These are phyloP conservation scores for Hypoxylon rubiginosum DNA, from an alignment of 2,329 filamentous ascomycete species.

Conservation along the genomic window DNA sequence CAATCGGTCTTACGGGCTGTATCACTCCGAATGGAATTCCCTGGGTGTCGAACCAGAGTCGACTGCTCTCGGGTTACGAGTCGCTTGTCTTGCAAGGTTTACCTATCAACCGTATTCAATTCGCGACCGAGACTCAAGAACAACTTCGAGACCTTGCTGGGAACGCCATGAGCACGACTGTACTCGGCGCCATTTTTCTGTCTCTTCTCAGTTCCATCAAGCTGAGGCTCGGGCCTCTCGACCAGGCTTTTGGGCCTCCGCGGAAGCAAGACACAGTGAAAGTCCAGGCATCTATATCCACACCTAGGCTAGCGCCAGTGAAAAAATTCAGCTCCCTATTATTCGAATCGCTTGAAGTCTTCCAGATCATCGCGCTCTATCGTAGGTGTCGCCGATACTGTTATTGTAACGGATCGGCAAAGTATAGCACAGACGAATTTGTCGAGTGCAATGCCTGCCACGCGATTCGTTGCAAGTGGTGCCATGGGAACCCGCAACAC, in stretches of 20 bases:
- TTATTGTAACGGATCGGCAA: slow-evolving; percentile 52
- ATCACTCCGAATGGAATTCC: slow-evolving; percentile 75
- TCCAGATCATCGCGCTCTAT: no score
- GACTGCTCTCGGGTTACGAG: slow-evolving; percentile 73
- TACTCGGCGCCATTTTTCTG: slow-evolving; percentile 74
- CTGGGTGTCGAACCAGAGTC: slow-evolving; percentile 71
- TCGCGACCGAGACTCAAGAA: slow-evolving; percentile 72
- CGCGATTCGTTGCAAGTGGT: slow-evolving; percentile 55
- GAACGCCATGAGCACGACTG: slow-evolving; percentile 83
- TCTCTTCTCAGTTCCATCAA: slow-evolving; percentile 64
- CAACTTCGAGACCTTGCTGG: slow-evolving; percentile 79
- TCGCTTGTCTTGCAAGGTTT: slow-evolving; percentile 76
- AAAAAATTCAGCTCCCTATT: background rate
- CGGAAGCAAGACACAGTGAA: background rate
- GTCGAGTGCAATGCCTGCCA: slow-evolving; percentile 53
- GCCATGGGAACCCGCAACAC: slow-evolving; percentile 58
- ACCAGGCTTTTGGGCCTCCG: background rate
- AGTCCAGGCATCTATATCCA: background rate
- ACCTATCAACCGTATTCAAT: slow-evolving; percentile 70
- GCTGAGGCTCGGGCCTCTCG: background rate
- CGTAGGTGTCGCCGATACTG: slow-evolving; percentile 52
- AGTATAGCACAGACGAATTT: slow-evolving; percentile 48
- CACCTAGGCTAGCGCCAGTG: background rate
- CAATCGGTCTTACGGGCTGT: slow-evolving; percentile 73
- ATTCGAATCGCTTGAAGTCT: no score